Evolutionary conservation across 768 basidiomycete genomes (phyloP), one percentile per base, ranked within the genome.

Genomic region (Lyophyllum atratum): DNA sequence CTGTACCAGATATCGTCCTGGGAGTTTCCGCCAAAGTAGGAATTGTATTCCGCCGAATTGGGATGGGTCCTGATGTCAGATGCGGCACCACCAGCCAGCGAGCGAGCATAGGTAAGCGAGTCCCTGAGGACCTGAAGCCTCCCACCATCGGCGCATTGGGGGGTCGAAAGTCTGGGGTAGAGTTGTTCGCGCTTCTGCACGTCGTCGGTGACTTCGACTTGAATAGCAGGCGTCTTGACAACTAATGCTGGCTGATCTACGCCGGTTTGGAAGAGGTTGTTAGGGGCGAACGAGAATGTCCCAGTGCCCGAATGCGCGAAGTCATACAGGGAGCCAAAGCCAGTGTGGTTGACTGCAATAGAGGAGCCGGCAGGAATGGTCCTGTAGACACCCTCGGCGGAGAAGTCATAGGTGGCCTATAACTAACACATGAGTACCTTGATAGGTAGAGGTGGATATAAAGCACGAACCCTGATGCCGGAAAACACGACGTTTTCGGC

Each of bases 301-400:
- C 57, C 57, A 15, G 57, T 42, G 3, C 57, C 57, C 12, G 17
- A 40, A 43, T 52, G 5, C 19, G 44, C 57, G 24, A 58, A 58
- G 47, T 58, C 57, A 24, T 58, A 58, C 10, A 58, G 52, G 6
- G 51, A 26, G 28, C 33, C 57, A 22, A 58, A 21, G 7, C 39
- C 57, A 8, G 57, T 58, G 57, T 58, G 57, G 52, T 58, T 58
- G 17, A 58, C 52, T 7, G 57, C 52, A n/a, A 58, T 37, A 12
- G 57, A 58, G 12, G 52, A 52, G 2, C 52, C 46, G 2, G 57
- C 57, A 24, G 57, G 57, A 24, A 58, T 58, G 24, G 52, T 58
- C 22, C 25, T 49, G 42, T 58, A 58, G 46, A 58, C 46, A n/a
- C 46, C 51, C 1, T 48, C 26, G 5, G 51, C 52, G 3, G 46